These are phyloP conservation scores for Paragyromitra xinjiangensis DNA, from an alignment of 495 filamentous ascomycete genomes.

Conservation along the genomic window DNA sequence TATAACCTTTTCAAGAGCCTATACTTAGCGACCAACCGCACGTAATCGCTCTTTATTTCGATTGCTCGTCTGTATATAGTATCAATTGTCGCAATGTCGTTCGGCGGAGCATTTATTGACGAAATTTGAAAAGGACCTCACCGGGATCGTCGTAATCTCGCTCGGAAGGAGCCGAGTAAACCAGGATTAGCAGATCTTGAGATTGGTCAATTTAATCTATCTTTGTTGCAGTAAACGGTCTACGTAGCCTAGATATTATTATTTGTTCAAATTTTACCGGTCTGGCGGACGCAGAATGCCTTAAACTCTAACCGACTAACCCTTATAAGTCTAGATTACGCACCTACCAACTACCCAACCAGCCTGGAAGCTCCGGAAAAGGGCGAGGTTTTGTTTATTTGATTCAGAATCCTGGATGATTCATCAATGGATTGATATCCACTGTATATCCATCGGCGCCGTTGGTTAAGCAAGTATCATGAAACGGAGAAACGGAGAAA, in stretches of 20 bases:
- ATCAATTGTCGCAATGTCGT: background rate
- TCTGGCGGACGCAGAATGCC: background rate
- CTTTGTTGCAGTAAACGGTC: background rate
- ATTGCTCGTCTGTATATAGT: background rate
- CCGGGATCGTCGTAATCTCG: background rate
- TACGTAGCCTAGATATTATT: background rate
- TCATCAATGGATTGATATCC: background rate
- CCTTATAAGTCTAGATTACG: too few relatives aligned
- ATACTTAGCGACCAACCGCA: background rate
- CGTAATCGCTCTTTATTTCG: background rate
- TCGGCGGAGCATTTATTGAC: conserved; percentile 2
- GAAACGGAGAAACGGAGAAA: background rate
- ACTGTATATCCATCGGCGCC: background rate
- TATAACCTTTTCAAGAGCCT: background rate
- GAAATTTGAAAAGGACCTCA: conserved; percentile 14
- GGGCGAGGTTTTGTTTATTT: background rate
- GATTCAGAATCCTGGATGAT: background rate
- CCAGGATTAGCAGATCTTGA: conserved; percentile 10
- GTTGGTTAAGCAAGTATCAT: background rate
- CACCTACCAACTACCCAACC: background rate
- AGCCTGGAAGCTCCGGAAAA: background rate
- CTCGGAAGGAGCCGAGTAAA: conserved; percentile 4
- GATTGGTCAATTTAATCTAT: conserved; percentile 5
- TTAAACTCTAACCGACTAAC: background rate
- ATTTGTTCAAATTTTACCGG: background rate